Conservation (phyloP, 23 red algal genomes). For the Pyropia haitanensis region DNA sequence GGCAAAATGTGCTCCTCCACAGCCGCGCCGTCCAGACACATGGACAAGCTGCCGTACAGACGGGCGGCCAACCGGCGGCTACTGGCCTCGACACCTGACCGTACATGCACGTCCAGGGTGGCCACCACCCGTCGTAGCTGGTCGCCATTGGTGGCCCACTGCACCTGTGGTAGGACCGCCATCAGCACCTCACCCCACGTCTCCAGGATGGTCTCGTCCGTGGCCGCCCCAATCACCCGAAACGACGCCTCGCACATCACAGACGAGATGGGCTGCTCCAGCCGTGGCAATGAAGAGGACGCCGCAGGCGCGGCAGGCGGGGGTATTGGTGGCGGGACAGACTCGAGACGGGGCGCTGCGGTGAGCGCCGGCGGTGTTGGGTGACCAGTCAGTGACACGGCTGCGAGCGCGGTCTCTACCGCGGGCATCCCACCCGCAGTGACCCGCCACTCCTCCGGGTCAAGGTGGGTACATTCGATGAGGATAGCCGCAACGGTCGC, state of each 20-base stretch:
- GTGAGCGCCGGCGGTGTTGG: no score
- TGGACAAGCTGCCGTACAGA: slow-evolving; percentile 28
- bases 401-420: no score
- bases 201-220: slow-evolving; percentile 8
- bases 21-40: slow-evolving; percentile 5
- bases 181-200: slow-evolving; percentile 45
- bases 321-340: no score
- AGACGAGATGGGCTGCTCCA: neutral
- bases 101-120: slow-evolving; percentile 11
- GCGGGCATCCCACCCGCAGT: no score
- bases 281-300: neutral
- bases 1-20: slow-evolving; percentile 23
- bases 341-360: no score
- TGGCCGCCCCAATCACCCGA: neutral
- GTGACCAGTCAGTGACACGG: no score
- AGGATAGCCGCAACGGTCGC: neutral
- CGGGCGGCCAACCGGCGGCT: slow-evolving; percentile 26
- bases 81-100: neutral
- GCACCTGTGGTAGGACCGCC: slow-evolving; percentile 29
- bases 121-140: slow-evolving; percentile 20
- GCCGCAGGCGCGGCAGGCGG: no score
- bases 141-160: slow-evolving; percentile 12
- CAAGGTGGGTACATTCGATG: no score
- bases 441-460: no score
- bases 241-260: neutral